Percentiles rank a stretch among this genome's conserved stretches.
These are phyloP conservation scores for Penicillium maclennaniae DNA, from an alignment of 495 filamentous ascomycete genomes.

Conservation along the genomic window DNA sequence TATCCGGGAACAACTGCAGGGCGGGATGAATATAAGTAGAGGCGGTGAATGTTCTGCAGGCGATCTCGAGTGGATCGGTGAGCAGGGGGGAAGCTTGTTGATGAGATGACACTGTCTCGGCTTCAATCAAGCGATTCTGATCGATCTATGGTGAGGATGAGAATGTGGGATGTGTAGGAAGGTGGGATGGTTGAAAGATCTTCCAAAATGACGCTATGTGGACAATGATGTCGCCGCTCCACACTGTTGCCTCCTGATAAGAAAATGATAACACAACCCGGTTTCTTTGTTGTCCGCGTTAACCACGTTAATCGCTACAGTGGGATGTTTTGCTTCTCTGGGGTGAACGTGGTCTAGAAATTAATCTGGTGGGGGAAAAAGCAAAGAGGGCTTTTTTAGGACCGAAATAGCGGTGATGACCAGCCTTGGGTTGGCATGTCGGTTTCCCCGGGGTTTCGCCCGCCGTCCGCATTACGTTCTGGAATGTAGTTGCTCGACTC, in stretches of 20 bases:
- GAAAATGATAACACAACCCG: conserved; percentile 4
- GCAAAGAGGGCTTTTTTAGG: not conserved
- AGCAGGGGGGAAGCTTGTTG: conserved; percentile 3
- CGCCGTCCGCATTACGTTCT: not conserved
- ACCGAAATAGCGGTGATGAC: not conserved
- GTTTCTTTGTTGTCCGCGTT: not conserved
- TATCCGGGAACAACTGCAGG: not conserved
- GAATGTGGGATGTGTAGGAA: conserved; percentile 1
- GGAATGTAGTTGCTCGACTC: not conserved
- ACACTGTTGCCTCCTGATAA: conserved; percentile 28
- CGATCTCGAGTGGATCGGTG: not conserved
- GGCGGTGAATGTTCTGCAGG: not conserved
- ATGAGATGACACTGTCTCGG: conserved; percentile 7
- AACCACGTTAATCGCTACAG: not conserved
- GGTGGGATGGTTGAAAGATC: conserved; percentile 18
- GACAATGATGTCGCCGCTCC: conserved; percentile 35
- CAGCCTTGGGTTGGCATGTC: conserved; percentile 17
- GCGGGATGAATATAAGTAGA: not conserved
- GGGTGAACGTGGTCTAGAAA: not conserved
- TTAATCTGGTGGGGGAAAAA: not conserved
- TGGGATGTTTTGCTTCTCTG: conserved; percentile 1
- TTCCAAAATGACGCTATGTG: not conserved
- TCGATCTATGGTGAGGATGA: not conserved
- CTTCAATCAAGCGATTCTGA: not conserved
- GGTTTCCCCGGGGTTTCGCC: not conserved